Percentiles rank a stretch among this genome's conserved stretches.
These are phyloP conservation scores for Vitis hybrid DNA, from an alignment of 177 flowering plant species.

Conservation along the genomic window DNA sequence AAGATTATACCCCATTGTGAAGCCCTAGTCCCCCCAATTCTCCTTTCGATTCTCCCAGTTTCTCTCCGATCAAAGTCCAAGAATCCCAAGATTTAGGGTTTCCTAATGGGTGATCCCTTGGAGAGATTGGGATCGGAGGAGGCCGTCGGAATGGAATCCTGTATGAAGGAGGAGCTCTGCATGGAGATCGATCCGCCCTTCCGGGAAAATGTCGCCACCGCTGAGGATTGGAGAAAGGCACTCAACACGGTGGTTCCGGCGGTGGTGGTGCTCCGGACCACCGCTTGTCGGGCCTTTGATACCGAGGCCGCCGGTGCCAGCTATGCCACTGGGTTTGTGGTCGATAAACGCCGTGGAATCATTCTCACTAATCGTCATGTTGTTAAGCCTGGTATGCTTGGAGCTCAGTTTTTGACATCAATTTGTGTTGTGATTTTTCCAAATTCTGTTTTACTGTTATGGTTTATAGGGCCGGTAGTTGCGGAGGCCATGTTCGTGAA, in stretches of 20 bases:
- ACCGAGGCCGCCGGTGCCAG: constrained; percentile 83
- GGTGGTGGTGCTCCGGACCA: constrained; percentile 84
- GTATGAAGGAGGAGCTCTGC: constrained; percentile 60
- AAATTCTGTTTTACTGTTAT: neutral
- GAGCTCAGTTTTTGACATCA: neutral
- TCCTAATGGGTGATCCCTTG: constrained; percentile 48
- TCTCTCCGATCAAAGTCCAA: too few species aligned
- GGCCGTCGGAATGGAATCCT: constrained; percentile 31
- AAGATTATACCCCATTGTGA: too few species aligned
- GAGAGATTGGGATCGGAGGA: constrained; percentile 64
- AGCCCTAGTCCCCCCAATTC: too few species aligned
- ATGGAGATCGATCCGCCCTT: constrained; percentile 87
- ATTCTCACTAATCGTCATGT: constrained; percentile 98
- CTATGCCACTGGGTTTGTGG: constrained; percentile 90
- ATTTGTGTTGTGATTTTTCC: neutral
- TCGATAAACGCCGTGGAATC: constrained; percentile 82
- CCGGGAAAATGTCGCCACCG: constrained; percentile 56
- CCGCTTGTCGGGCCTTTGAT: constrained; percentile 84
- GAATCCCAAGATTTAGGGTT: neutral
- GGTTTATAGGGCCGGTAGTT: constrained; percentile 81
- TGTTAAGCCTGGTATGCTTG: constrained; percentile 76
- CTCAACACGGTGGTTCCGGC: constrained; percentile 84
- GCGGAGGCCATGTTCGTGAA: constrained; percentile 97
- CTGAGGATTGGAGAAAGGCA: constrained; percentile 92
- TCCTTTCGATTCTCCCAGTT: too few species aligned